Evolutionary conservation across 805 yeast genomes (phyloP).

Genomic region (Barnettozyma botsteinii): DNA sequence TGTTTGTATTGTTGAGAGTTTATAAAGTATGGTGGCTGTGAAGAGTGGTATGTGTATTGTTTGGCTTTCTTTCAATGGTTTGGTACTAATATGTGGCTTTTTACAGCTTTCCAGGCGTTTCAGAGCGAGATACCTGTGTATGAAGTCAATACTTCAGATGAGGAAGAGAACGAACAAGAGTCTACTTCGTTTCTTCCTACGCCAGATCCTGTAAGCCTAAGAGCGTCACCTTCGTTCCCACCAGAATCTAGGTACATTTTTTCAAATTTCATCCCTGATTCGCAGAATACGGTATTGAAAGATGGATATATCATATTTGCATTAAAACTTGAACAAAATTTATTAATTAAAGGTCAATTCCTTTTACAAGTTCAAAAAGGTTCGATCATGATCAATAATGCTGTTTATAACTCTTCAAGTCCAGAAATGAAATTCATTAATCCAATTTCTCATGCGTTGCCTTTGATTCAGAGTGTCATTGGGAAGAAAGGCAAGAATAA

Average conservation of each 20-base stretch:
- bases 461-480: constrained; percentile 36
- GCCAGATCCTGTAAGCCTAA: constrained; percentile 3
- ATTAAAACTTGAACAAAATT: constrained; percentile 35
- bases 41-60: constrained; percentile 10
- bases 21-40: too few relatives aligned
- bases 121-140: constrained; percentile 17
- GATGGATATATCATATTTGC: constrained; percentile 35
- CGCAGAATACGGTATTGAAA: constrained; percentile 33
- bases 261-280: constrained; percentile 35
- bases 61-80: neutral
- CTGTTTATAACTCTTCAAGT: constrained; percentile 27
- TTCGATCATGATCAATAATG: constrained; percentile 38
- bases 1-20: too few relatives aligned
- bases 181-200: constrained; percentile 2
- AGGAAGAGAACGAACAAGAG: constrained; percentile 9
- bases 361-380: constrained; percentile 41
- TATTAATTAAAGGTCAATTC: constrained; percentile 45
- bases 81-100: neutral
- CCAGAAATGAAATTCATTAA: constrained; percentile 30
- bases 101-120: constrained; percentile 21
- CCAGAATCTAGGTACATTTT: constrained; percentile 16
- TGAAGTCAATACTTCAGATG: constrained; percentile 21
- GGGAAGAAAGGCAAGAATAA: constrained; percentile 27
- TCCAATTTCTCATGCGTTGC: constrained; percentile 32
- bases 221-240: neutral